Base-by-base conservation (phyloP, 2,329 filamentous ascomycete species). In the Mariannaea elegans region DNA sequence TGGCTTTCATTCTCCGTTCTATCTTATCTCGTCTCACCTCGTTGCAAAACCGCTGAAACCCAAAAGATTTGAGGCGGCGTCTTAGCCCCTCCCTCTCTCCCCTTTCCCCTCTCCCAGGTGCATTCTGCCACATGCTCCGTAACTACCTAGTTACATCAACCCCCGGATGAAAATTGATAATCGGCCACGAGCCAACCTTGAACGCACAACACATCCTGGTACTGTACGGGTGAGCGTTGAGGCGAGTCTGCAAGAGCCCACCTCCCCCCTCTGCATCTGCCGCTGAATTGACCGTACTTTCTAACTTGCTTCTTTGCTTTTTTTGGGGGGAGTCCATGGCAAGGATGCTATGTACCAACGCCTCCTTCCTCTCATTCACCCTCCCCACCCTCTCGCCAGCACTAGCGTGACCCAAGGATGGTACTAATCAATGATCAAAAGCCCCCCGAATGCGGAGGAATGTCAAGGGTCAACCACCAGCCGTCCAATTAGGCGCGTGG, bases 391-490 rank as follows among this genome's bases (percentile, higher is more conserved):
- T 54, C 39, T 31, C 31, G 31, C 44, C 32, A 59, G 36, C 44
- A 16, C 31, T 56, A 49, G 41, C 39, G 23, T 32, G 32, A 19
- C 36, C 38, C 46, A 49, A 14, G n/a, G 19, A 16, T 19, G 19
- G 24, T 39, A 23, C 21, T 39, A 5, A 14, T 36, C 32, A 27
- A 27, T 27, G 24, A n/a, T 23, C 14, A 21, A 10, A 44, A 47
- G 21, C 29, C 38, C 36, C 46, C 57, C 24, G 32, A 56, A 38
- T 56, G 57, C 57, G 52, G 46, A 60, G 51, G 18, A 39, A 36
- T 23, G 42, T 36, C 50, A 42, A 50, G 51, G 45, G 39, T 53
- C 34, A 23, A 7, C 27, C 16, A 41, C 6, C 7, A 12, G 19
- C 19, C 24, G 41, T n/a, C 56, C 38, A 59, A 59, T 54, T 16